These are phyloP conservation scores for Babjeviella inositovora DNA, from an alignment of 805 yeast species.

Conservation along the genomic window DNA sequence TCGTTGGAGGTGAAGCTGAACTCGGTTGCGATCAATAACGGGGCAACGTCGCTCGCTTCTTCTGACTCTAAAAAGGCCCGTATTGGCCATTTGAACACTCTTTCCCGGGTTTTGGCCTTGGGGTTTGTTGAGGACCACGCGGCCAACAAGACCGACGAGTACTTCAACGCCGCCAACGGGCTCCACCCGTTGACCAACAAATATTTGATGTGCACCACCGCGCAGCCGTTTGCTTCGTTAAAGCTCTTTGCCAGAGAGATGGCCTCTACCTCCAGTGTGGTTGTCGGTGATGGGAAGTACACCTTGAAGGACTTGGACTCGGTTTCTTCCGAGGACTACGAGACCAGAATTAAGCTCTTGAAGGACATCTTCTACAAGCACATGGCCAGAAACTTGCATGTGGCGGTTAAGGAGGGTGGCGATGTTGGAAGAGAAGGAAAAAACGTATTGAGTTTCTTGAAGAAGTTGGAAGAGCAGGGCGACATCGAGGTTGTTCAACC, in stretches of 20 bases:
- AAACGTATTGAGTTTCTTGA: conserved; percentile 7
- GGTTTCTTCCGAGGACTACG: conserved; percentile 42
- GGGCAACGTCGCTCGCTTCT: conserved; percentile 11
- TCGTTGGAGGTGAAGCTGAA: conserved; percentile 26
- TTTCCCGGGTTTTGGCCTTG: conserved; percentile 9
- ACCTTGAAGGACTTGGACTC: conserved; percentile 20
- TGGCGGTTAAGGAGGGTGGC: conserved; percentile 54
- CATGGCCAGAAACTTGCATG: conserved; percentile 30
- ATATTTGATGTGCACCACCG: conserved; percentile 35
- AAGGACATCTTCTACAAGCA: conserved; percentile 33
- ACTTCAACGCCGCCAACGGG: conserved; percentile 5
- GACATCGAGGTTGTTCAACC: too few relatives aligned
- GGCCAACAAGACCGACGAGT: conserved; percentile 4
- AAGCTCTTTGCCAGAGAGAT: conserved; percentile 34
- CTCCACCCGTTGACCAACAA: conserved; percentile 30
- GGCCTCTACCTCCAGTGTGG: conserved; percentile 2
- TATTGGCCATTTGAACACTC: conserved; percentile 19
- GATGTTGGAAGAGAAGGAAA: conserved; percentile 40
- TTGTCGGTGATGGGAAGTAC: conserved; percentile 9
- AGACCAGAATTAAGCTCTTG: conserved; percentile 35
- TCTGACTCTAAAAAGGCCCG: conserved; percentile 19
- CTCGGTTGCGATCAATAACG: conserved; percentile 6
- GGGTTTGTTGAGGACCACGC: conserved; percentile 7
- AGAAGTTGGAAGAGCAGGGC: conserved; percentile 2
- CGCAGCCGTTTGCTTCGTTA: conserved; percentile 51